Base-by-base conservation (phyloP, 2,329 filamentous ascomycete genomes). In the Cladosporium colombiae region DNA sequence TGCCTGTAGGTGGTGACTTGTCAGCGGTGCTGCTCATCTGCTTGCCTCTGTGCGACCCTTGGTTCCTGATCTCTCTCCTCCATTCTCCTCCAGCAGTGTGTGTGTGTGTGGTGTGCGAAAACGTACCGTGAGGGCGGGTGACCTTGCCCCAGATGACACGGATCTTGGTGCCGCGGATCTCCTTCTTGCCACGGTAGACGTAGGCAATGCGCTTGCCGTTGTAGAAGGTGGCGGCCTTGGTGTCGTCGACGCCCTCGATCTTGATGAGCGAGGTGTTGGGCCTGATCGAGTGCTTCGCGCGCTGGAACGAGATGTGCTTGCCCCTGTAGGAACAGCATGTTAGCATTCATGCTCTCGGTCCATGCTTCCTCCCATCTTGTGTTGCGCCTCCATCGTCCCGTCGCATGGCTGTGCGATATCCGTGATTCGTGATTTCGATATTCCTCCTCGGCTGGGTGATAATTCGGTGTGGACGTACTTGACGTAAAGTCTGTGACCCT, bases 91-190 rank as follows among this genome's bases (percentile, higher is more conserved):
- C 35, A 70, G 64, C 63, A 16, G 59, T 55, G 59, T 29, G 59
- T 53, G 59, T 55, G 59, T 29, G 59, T 53, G 50, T 60, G 49
- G 29, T 49, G 40, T 33, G 56, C 35, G 62, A 55, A 50, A 50
- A 69, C 77, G 77, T 91, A 94, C 91, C 94, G 85, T 98, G 94
- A 81, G 93, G 90, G 80, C 93, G 87, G 81, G 92, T 96, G 81
- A 98, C 90, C 88, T 97, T 97, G 86, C 94, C 94, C 93, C 93
- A 98, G 86, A 98, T 97, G 77, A 98, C 82, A 80, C 94, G 89
- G 85, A 98, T 96, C 90, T 98, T 98, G 82, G 93, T 94, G 81
- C 95, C 95, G 78, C 94, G 91, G 80, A 97, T 88, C 87, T 97
- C 92, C 85, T 89, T 93, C 84, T 92, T 89, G 77, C 90, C 94